Evolutionary conservation across 768 basidiomycete genomes (phyloP), one percentile per base, ranked within the genome.

Genomic region (Stropharia rugosoannulata): DNA sequence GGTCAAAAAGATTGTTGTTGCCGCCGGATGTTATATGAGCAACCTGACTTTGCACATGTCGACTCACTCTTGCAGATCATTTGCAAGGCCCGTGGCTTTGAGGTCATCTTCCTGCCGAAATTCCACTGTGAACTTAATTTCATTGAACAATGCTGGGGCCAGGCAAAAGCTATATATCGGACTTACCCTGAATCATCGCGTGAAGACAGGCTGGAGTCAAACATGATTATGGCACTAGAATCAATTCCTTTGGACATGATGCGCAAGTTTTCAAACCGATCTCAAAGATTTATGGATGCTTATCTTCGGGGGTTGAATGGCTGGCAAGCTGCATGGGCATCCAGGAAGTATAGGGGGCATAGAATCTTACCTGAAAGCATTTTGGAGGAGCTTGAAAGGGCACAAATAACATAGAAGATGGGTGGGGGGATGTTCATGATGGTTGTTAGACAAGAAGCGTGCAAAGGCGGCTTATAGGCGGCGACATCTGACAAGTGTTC

Each of bases 131-230:
- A 66, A 38, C 52, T 66, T 1, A 67, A 67, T 41, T 55, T 46
- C 5, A 64, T 68, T 49, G 63, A 64, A 40, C 55, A 58, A 32
- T 59, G 53, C 32, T 63, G 62, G 64, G 64, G 62, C 0, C 51
- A 49, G 51, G 63, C 56, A n/a, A 64, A 64, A 40, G 12, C 22
- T 1, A n/a, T 36, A 0, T 64, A 64, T 39, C 39, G 38, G 5
- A 11, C 49, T 18, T 40, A 45, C 37, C 59, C 59, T 0, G 27
- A n/a, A 15, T 59, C 54, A 13, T 56, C 56, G 13, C 29, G 32
- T 2, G 55, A 53, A 4, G 57, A 60, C n/a, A 37, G 49, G 3
- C 32, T 49, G 5, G 48, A 49, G n/a, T 1, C 2, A 11, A 49
- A 49, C n/a, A n/a, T 12, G 5, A 12, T 22, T 4, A 13, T 11